Evolutionary conservation across 2,329 filamentous ascomycete species (phyloP).

Genomic region (Bipolaris oryzae): DNA sequence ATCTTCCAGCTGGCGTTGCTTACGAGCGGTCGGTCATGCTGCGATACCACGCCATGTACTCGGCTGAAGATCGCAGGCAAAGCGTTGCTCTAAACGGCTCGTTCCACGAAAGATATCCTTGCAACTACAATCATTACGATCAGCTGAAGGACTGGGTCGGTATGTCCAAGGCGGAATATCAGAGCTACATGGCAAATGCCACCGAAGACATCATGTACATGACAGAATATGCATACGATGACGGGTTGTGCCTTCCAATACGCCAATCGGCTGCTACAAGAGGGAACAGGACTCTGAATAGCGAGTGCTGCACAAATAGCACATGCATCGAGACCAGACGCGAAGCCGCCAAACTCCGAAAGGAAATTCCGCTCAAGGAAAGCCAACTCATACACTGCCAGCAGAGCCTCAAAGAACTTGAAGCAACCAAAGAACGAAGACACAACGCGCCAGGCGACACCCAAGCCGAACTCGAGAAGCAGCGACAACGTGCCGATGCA

Average conservation of each 20-base stretch:
- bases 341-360: constrained; percentile 1
- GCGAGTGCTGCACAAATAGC: not conserved
- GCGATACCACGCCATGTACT: constrained; percentile 9
- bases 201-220: not conserved
- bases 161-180: not conserved
- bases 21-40: constrained; percentile 5
- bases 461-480: not conserved
- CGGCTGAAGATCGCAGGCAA: not conserved
- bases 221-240: not conserved
- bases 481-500: constrained; percentile 2
- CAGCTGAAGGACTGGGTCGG: constrained; percentile 1
- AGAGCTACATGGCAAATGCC: not conserved
- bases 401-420: not conserved
- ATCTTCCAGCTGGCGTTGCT: constrained; percentile 5
- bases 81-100: constrained; percentile 1
- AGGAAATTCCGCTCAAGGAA: constrained; percentile 1
- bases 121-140: constrained; percentile 7
- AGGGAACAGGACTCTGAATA: not conserved
- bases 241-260: not conserved
- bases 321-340: not conserved
- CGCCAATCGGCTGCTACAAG: not conserved
- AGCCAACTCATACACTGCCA: constrained; percentile 1
- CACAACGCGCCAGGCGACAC: not conserved
- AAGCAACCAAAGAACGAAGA: not conserved
- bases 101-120: constrained; percentile 4